These are phyloP conservation scores for Centrapalus pauciflorus DNA, from an alignment of 129 eudicot genomes.

Conservation along the genomic window DNA sequence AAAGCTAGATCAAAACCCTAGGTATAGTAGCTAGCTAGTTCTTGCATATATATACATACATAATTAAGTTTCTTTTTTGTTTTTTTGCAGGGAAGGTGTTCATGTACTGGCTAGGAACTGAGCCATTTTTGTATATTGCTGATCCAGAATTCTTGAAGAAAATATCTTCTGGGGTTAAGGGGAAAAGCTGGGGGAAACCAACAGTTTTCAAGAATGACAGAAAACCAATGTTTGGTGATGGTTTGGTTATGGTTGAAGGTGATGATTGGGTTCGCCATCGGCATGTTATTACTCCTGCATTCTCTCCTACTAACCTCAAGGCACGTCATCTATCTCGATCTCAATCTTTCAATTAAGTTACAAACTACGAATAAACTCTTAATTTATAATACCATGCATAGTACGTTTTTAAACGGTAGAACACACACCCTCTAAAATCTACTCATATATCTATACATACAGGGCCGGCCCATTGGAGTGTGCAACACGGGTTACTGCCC, in stretches of 20 bases:
- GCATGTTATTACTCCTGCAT: constrained; percentile 86
- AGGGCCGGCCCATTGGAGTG: too few relatives aligned
- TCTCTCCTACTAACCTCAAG: constrained; percentile 80
- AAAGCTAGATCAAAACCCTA: neutral
- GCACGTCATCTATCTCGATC: constrained; percentile 32
- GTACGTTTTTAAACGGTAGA: too few relatives aligned
- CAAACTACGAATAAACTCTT: too few relatives aligned
- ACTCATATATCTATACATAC: too few relatives aligned
- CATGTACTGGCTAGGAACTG: constrained; percentile 88
- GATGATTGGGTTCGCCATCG: constrained; percentile 91
- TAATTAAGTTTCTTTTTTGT: neutral
- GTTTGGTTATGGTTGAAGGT: constrained; percentile 86
- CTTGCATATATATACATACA: too few relatives aligned
- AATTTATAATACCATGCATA: too few relatives aligned
- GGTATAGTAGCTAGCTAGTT: too few relatives aligned
- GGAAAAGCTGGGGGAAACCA: constrained; percentile 95
- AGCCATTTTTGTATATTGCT: constrained; percentile 79
- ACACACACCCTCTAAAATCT: too few relatives aligned
- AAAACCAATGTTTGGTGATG: constrained; percentile 87
- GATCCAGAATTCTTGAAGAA: constrained; percentile 75
- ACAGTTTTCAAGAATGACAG: constrained; percentile 75
- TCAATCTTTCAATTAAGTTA: too few relatives aligned
- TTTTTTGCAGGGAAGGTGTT: constrained; percentile 73
- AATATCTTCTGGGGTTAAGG: constrained; percentile 64
- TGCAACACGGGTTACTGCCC: too few relatives aligned